phyloP scores from a whole-genome alignment of 129 eudicot genomes.

The Centaurea solstitialis region DNA sequence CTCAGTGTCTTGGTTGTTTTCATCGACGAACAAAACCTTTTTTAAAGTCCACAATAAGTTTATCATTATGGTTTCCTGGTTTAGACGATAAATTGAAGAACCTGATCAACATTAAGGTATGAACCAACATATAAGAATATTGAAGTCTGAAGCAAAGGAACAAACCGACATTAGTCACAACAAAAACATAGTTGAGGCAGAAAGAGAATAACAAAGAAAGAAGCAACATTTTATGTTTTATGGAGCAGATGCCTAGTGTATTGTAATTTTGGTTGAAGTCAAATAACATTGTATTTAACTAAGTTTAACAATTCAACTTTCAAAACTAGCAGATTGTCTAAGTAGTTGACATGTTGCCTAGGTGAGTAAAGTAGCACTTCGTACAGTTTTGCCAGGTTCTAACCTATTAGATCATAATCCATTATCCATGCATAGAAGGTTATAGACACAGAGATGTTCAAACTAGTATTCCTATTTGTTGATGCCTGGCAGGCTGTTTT shows the following conservation, averaged over 20 bases:
- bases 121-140: neutral
- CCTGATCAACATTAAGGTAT: neutral
- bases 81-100: neutral
- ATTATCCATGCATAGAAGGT: neutral
- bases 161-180: neutral
- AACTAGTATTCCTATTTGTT: neutral
- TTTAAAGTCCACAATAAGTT: neutral
- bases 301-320: neutral
- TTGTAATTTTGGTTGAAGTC: neutral
- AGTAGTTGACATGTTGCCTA: neutral
- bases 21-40: neutral
- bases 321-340: neutral
- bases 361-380: neutral
- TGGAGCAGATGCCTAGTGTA: neutral
- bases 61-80: neutral
- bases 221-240: neutral
- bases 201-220: neutral
- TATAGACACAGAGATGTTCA: neutral
- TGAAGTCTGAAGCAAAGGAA: neutral
- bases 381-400: neutral
- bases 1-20: neutral
- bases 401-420: neutral
- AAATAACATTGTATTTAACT: neutral
- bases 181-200: neutral
- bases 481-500: neutral